Conservation (phyloP, 441 rosid species). For the Viola pubescens region DNA sequence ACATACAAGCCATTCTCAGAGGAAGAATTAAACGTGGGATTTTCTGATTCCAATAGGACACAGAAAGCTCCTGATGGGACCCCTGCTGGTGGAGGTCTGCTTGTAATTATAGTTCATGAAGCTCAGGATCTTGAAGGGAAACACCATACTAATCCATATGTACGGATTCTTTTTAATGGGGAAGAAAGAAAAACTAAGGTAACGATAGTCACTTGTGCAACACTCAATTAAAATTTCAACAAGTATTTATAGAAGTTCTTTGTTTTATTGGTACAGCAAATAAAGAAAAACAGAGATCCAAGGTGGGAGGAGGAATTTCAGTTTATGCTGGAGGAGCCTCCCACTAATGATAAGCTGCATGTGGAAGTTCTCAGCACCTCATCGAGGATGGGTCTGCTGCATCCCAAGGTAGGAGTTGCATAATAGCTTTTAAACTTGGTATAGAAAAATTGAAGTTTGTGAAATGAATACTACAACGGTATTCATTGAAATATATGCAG, state of each 20-base stretch:
- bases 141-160: conserved; percentile 91
- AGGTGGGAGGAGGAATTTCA: conserved; percentile 91
- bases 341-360: conserved; percentile 58
- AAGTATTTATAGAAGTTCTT: not conserved
- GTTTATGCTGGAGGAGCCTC: conserved; percentile 74
- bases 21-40: conserved; percentile 51
- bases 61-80: conserved; percentile 87
- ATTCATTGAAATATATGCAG: not conserved
- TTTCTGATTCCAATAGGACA: conserved; percentile 47
- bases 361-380: conserved; percentile 80
- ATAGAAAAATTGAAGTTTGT: not conserved
- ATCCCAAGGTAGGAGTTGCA: conserved; percentile 62
- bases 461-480: not conserved
- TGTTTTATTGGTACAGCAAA: conserved; percentile 30
- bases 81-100: conserved; percentile 81
- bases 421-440: not conserved
- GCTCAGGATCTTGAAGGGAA: conserved; percentile 96
- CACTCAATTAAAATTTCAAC: not conserved
- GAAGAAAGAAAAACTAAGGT: conserved; percentile 90
- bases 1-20: conserved; percentile 79
- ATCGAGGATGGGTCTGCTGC: conserved; percentile 72
- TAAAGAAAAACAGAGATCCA: conserved; percentile 92
- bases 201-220: not conserved
- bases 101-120: conserved; percentile 76
- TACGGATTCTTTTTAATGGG: conserved; percentile 62